phyloP scores from a whole-genome alignment of 257 asterid species.

The Voacanga thouarsii region DNA sequence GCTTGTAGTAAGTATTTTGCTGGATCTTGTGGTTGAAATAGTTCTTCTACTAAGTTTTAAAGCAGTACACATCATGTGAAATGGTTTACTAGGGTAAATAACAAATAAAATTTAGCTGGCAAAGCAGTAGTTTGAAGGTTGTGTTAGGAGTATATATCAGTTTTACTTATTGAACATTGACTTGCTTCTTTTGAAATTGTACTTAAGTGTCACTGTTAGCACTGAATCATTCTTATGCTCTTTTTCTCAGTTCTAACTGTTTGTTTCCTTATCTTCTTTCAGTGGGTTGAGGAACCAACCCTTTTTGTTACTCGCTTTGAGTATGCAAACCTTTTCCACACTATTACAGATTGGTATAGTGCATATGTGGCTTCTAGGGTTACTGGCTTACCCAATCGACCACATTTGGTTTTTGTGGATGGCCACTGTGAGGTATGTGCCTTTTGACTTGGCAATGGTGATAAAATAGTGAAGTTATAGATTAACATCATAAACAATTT shows the following conservation, averaged over 20 bases:
- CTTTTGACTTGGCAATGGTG: background rate
- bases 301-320: slow-evolving; percentile 85
- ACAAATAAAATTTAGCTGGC: background rate
- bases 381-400: slow-evolving; percentile 86
- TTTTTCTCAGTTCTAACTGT: slow-evolving; percentile 12
- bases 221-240: background rate
- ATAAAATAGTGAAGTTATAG: background rate
- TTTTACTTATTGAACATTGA: background rate
- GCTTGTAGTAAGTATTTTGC: background rate
- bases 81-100: background rate
- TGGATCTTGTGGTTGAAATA: background rate
- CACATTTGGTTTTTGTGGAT: slow-evolving; percentile 83
- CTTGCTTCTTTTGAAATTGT: background rate
- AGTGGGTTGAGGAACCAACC: slow-evolving; percentile 98
- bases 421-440: slow-evolving; percentile 90
- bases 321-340: slow-evolving; percentile 94
- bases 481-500: background rate
- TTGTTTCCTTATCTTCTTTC: slow-evolving; percentile 28
- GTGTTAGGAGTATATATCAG: background rate
- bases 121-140: background rate
- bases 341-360: slow-evolving; percentile 96
- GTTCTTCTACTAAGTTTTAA: background rate
- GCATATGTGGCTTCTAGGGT: slow-evolving; percentile 89
- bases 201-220: background rate
- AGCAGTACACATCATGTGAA: background rate